A percentile compares a stretch with the other conserved stretches of the same genome.
Conservation (phyloP, 2,329 filamentous ascomycete genomes). For the Diaporthe ampelina region DNA sequence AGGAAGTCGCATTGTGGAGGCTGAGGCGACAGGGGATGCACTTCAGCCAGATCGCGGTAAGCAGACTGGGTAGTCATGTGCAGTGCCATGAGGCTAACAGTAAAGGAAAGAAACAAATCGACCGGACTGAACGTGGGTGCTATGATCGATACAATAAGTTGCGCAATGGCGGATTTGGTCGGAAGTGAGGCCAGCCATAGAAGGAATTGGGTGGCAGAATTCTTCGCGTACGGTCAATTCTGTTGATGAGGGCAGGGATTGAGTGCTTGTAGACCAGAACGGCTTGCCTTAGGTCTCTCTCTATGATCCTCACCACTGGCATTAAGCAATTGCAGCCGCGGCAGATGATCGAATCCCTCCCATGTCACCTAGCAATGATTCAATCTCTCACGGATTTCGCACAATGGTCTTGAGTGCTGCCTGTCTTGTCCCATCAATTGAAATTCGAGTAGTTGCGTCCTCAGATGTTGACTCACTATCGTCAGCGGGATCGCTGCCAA, state of each 20-base stretch:
- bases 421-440: too few relatives aligned
- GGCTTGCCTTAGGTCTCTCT: not conserved
- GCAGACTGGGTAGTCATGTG: not conserved
- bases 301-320: too few relatives aligned
- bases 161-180: conserved; percentile 38
- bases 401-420: too few relatives aligned
- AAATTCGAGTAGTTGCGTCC: too few relatives aligned
- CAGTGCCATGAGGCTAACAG: not conserved
- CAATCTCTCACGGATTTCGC: too few relatives aligned
- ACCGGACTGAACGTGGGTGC: conserved; percentile 40
- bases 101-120: conserved; percentile 28
- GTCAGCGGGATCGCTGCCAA: too few relatives aligned
- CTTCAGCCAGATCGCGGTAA: conserved; percentile 39
- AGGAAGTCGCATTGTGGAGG: conserved; percentile 40
- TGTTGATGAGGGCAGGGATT: not conserved
- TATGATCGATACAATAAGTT: conserved; percentile 42
- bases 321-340: too few relatives aligned
- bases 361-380: too few relatives aligned
- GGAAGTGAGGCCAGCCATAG: not conserved
- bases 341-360: too few relatives aligned
- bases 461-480: too few relatives aligned
- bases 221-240: too few relatives aligned
- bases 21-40: conserved; percentile 39
- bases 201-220: too few relatives aligned
- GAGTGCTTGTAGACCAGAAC: fast-evolving